A percentile compares a stretch with the other conserved stretches of the same genome.
Evolutionary conservation across 1,284 basidiomycete species (phyloP).

Genomic region (Microbotryum saponariae): DNA sequence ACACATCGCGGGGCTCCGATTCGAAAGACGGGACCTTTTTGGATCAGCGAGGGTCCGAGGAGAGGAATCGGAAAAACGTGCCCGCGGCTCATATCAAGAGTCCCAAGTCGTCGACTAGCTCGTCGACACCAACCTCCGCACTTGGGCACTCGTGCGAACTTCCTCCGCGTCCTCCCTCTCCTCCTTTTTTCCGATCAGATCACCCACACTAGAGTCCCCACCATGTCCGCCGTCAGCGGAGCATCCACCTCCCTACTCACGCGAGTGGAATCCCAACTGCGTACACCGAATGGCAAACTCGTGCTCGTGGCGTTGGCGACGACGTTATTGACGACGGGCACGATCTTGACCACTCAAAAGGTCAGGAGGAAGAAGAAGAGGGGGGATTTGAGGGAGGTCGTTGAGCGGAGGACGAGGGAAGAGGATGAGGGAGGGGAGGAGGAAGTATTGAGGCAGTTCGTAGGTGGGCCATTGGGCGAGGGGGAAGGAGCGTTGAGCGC

Average conservation of each 20-base stretch:
- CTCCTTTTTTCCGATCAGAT: too few relatives aligned
- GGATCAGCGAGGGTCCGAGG: too few relatives aligned
- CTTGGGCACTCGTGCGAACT: too few relatives aligned
- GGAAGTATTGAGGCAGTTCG: conserved; percentile 26
- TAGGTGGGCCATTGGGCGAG: conserved; percentile 6
- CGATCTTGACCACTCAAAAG: conserved; percentile 17
- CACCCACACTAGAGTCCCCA: too few relatives aligned
- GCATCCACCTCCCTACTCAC: conserved; percentile 3
- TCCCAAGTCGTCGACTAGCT: too few relatives aligned
- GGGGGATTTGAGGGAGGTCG: background rate
- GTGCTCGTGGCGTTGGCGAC: conserved; percentile 20
- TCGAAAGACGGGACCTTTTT: too few relatives aligned
- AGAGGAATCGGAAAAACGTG: too few relatives aligned
- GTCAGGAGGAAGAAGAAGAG: conserved; percentile 4
- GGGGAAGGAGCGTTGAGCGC: conserved; percentile 2
- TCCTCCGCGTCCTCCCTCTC: too few relatives aligned
- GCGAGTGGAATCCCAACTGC: conserved; percentile 11
- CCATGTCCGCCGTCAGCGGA: too few relatives aligned
- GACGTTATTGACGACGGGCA: conserved; percentile 17
- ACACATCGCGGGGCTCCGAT: too few relatives aligned
- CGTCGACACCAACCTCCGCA: too few relatives aligned
- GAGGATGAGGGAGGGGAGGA: conserved; percentile 1
- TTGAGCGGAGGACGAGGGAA: background rate
- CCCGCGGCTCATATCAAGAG: too few relatives aligned
- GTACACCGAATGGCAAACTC: conserved; percentile 14